Conservation (phyloP, 345 rosid genomes). For the Citrus inodora region DNA sequence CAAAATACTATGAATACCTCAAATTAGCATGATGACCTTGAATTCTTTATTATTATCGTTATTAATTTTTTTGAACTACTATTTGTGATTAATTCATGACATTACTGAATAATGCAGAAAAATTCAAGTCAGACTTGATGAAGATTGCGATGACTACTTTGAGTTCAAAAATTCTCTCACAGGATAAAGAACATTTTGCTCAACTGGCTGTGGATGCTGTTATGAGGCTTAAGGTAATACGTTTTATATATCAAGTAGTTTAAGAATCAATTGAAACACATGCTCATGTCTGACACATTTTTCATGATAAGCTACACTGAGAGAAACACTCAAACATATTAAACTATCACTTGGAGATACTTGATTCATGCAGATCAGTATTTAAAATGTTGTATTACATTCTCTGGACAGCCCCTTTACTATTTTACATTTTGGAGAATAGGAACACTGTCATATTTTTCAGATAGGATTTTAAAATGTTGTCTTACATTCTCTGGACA, state of each 20-base stretch:
- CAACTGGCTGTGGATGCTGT: constrained; percentile 95
- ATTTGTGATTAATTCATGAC: constrained; percentile 2
- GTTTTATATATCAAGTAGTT: not conserved
- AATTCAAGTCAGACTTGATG: constrained; percentile 75
- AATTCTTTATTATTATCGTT: not conserved
- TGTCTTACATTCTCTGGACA: not conserved
- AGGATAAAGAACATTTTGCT: constrained; percentile 89
- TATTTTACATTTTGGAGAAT: not conserved
- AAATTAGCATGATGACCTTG: not conserved
- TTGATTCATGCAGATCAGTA: not conserved
- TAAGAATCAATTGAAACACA: not conserved
- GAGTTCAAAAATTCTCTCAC: constrained; percentile 91
- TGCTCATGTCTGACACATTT: not conserved
- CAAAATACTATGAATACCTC: not conserved
- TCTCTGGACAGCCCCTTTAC: not conserved
- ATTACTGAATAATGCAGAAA: constrained; percentile 55
- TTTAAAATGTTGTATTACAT: not conserved
- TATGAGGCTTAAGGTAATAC: constrained; percentile 71
- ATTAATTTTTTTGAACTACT: too few species aligned
- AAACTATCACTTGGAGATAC: not conserved
- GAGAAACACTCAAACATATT: not conserved
- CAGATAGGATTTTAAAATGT: not conserved
- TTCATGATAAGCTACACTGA: not conserved
- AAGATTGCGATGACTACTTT: constrained; percentile 91
- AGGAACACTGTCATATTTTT: not conserved